A percentile compares a stretch with the other conserved stretches of the same genome.
Conservation (phyloP, 2,329 filamentous ascomycete species). For the Magnaporthales sp. region DNA sequence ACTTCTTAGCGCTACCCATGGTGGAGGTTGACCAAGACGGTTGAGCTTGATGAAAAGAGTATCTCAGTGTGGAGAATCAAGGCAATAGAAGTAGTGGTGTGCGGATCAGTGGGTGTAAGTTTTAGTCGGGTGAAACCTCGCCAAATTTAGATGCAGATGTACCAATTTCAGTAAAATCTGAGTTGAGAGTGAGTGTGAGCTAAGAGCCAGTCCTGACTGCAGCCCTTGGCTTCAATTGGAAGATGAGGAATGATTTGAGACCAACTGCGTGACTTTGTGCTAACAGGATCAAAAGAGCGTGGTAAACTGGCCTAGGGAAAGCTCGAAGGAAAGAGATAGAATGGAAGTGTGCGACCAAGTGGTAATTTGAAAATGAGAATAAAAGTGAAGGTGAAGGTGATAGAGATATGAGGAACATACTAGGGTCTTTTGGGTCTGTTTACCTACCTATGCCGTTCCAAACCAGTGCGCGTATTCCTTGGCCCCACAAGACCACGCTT, state of each 20-base stretch:
- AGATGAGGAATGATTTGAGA: not conserved
- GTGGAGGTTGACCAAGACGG: not conserved
- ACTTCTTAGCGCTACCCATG: not conserved
- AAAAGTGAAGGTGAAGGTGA: not conserved
- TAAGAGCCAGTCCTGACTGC: not conserved
- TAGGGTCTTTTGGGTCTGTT: not conserved
- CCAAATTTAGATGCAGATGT: not conserved
- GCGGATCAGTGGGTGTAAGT: not conserved
- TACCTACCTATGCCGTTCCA: not conserved
- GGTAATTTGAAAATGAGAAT: not conserved
- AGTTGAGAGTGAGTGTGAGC: not conserved
- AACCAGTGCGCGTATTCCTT: not conserved
- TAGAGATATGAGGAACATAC: not conserved
- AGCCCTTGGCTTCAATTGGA: not conserved
- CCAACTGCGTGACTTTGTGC: not conserved
- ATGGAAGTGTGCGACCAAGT: not conserved
- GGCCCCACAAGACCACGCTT: not conserved
- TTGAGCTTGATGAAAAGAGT: not conserved
- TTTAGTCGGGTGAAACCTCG: not conserved
- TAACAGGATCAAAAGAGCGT: not conserved
- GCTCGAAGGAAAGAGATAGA: not conserved
- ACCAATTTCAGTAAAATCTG: not conserved
- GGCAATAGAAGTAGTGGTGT: not conserved
- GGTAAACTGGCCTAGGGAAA: not conserved
- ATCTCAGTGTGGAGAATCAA: not conserved